Percentiles rank a stretch among this genome's conserved stretches.
These are phyloP conservation scores for Rutstroemia sp. DNA, from an alignment of 2,329 filamentous ascomycete species.

Conservation along the genomic window DNA sequence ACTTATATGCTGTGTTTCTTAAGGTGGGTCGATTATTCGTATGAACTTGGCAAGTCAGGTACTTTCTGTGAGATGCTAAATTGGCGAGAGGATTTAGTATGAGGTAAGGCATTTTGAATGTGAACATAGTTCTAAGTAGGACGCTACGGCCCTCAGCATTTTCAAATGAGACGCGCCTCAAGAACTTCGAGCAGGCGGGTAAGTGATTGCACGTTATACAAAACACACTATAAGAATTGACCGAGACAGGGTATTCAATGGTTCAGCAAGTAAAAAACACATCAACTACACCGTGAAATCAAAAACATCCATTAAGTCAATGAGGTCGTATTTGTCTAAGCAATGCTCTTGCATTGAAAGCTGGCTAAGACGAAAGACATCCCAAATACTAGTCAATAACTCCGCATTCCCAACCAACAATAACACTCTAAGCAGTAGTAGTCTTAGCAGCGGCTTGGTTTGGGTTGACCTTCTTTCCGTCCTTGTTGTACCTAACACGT, in stretches of 20 bases:
- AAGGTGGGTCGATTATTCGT: too few species aligned
- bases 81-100: too few species aligned
- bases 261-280: not conserved
- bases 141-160: too few species aligned
- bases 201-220: too few species aligned
- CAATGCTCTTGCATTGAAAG: conserved; percentile 8
- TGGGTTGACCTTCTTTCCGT: conserved; percentile 94
- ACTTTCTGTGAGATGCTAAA: too few species aligned
- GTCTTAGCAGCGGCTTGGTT: conserved; percentile 31
- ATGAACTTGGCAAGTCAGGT: too few species aligned
- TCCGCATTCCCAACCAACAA: conserved; percentile 4
- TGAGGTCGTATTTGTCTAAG: conserved; percentile 10
- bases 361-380: conserved; percentile 9
- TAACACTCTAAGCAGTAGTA: conserved; percentile 23
- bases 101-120: too few species aligned
- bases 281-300: not conserved
- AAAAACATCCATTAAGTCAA: not conserved
- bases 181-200: too few species aligned
- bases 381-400: conserved; percentile 7
- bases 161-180: too few species aligned
- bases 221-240: too few species aligned
- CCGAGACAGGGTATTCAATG: not conserved
- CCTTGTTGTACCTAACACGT: conserved; percentile 99
- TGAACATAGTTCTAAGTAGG: too few species aligned
- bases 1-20: too few species aligned